A percentile compares a stretch with the other conserved stretches of the same genome.
phyloP scores from a whole-genome alignment of 805 yeast genomes.

The Pichia gijzeniarum region DNA sequence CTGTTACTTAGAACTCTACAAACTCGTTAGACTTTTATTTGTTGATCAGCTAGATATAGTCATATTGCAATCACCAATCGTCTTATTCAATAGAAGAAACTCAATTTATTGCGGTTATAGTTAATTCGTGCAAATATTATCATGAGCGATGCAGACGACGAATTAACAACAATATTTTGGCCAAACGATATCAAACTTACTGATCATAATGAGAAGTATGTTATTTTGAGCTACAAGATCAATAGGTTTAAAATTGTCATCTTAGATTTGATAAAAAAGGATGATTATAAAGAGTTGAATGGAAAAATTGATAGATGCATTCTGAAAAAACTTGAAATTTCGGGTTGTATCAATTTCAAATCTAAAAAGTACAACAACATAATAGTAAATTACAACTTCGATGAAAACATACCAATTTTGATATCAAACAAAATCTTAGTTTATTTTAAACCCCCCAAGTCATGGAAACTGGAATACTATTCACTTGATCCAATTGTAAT shows the following conservation, averaged over 20 bases:
- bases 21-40: neutral
- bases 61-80: conserved; percentile 1
- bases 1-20: conserved; percentile 3
- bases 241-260: conserved; percentile 20
- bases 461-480: conserved; percentile 66
- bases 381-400: conserved; percentile 15
- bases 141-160: neutral
- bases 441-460: conserved; percentile 65
- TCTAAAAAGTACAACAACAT: conserved; percentile 10
- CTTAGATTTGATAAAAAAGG: conserved; percentile 20
- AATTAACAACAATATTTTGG: conserved; percentile 25
- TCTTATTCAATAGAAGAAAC: conserved; percentile 12
- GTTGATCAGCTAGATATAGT: neutral
- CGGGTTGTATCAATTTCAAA: conserved; percentile 25
- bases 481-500: conserved; percentile 68
- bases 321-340: conserved; percentile 19
- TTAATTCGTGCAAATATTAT: neutral
- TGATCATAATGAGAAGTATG: conserved; percentile 9
- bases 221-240: conserved; percentile 26
- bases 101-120: conserved; percentile 11
- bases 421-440: conserved; percentile 30
- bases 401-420: conserved; percentile 15
- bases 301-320: conserved; percentile 16
- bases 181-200: conserved; percentile 23
- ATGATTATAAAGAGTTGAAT: conserved; percentile 15